Evolutionary conservation across 1,139 yeast species (phyloP), one percentile per base, ranked within the genome.

Genomic region (Suzukiozyma palmioleophila): DNA sequence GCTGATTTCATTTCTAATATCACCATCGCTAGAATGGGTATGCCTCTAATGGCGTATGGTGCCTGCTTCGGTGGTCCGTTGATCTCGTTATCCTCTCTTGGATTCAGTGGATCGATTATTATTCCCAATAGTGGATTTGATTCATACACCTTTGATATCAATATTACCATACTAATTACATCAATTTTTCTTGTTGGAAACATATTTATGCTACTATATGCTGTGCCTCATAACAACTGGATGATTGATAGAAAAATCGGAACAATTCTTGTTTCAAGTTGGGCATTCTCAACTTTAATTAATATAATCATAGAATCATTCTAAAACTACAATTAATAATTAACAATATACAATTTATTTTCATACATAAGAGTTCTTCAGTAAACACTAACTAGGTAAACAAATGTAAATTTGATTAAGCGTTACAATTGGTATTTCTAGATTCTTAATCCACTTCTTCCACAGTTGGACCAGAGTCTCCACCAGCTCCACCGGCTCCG

Each of bases 41-140:
- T 81, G 66, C 90, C 96, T 0, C 74, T 85, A 45, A 87, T 90
- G 92, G 97, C 97, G 0, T 70, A 92, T 32, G 85, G 95, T 11
- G 97, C 97, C 0, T 90, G 97, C 54, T 86, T 89, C 59, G 97
- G 97, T 1, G 94, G 97, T 1, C 97, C 97, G 0, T 64, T 90
- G 9, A 53, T 77, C 18, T 68, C 78, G 21, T 56, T 75, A 27
- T 59, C 73, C 39, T 73, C 65, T 26, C 60, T 61, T 62, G 82
- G 67, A 29, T 60, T 83, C 7, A 81, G 84, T 48, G 87, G 92
- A 0, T 51, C 86, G 30, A 48, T 83, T 3, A 60, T 76, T 1
- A 64, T 80, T 46, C 54, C 61, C 2, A 50, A 47, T 26, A 34
- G 46, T 15, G 44, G 39, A 24, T 38, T 38, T 3, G 37, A 43